Evolutionary conservation across 371 early-diverging fungal species (phyloP).

Genomic region (Actinomortierella ambigua): DNA sequence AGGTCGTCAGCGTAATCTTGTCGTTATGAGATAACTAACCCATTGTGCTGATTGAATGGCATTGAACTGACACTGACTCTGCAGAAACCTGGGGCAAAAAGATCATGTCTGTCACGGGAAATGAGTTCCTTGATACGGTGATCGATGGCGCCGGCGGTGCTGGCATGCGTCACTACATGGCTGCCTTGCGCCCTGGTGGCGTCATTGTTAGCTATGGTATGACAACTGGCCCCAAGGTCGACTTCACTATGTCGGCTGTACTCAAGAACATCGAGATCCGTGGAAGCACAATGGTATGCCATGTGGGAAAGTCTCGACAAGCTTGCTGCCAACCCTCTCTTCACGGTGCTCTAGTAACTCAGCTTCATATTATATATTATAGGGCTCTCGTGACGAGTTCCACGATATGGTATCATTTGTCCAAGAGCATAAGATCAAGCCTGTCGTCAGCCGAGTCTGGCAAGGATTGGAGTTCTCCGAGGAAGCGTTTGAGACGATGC

Average conservation of each 20-base stretch:
- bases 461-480: conserved; percentile 58
- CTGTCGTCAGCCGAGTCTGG: conserved; percentile 67
- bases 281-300: conserved; percentile 70
- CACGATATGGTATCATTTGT: conserved; percentile 67
- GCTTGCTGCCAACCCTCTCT: background rate
- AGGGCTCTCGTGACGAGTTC: conserved; percentile 62
- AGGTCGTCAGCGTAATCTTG: background rate
- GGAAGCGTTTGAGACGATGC: conserved; percentile 62
- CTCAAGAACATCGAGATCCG: conserved; percentile 63
- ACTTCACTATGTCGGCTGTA: conserved; percentile 55
- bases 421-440: conserved; percentile 57
- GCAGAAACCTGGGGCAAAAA: conserved; percentile 58
- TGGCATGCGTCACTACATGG: conserved; percentile 45
- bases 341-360: background rate
- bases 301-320: background rate
- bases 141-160: conserved; percentile 77
- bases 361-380: background rate
- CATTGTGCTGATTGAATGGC: background rate
- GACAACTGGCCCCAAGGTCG: conserved; percentile 53
- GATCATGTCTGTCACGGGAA: conserved; percentile 51
- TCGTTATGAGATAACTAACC: too few species aligned
- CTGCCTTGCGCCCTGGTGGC: conserved; percentile 56
- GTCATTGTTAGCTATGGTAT: conserved; percentile 67
- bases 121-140: conserved; percentile 56
- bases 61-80: background rate